Evolutionary conservation across 306 rosid genomes (phyloP), one percentile per base, ranked within the genome.

Genomic region (Aeschynomene evenia): DNA sequence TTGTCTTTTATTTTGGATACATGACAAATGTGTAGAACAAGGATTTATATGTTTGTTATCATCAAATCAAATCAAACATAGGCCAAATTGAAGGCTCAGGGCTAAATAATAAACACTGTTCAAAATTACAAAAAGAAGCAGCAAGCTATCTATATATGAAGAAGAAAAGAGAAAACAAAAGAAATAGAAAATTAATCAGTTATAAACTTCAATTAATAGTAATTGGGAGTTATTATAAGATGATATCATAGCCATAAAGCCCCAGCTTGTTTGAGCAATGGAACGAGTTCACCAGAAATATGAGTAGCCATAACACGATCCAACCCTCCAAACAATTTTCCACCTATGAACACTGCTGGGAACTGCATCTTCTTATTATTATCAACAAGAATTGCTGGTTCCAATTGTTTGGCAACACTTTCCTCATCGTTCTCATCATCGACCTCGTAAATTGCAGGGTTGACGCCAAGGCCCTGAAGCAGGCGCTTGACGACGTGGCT

Each of bases 261-360:
- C 1, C 93, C 90, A 11, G 88, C 90, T 43, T 85, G 24, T 75
- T 83, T 88, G 70, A 85, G 84, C 9, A 83, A 66, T 0, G 95
- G 95, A 75, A 88, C 69, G 81, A 88, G 70, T 28, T 88, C 88
- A 2, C 91, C 95, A 36, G 91, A 76, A 50, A 88, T 85, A 83
- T 88, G 95, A 52, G 95, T 64, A 8, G 90, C 88, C 84, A 88
- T 83, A 9, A 88, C 75, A 39, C 79, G 77, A 67, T 87, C 93
- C 83, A 83, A 69, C 0, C 94, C 90, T 40, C 94, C 94, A 29
- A 85, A 85, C 76, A 85, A 55, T 15, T 66, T 71, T 0, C 94
- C 94, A 0, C 86, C 94, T 0, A 88, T 83, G 43, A 85, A 88
- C 8, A 88, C 77, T 0, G 77, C 86, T 3, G 94, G 94, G 22